These are phyloP conservation scores for Seminavis robusta DNA, from an alignment of 108 stramenopile genomes.

Conservation along the genomic window DNA sequence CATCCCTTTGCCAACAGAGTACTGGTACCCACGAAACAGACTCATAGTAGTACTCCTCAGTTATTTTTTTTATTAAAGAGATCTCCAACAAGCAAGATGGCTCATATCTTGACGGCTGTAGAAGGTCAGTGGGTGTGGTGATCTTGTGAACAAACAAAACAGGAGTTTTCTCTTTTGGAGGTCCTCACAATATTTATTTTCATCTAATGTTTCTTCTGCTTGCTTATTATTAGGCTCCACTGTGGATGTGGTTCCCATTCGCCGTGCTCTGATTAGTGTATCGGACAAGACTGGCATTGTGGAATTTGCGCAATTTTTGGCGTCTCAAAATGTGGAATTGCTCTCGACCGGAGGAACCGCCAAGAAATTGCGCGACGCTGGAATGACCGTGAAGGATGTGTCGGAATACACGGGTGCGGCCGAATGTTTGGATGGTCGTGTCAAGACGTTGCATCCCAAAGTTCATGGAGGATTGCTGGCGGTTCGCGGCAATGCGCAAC, in stretches of 20 bases:
- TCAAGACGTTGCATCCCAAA: conserved; percentile 98
- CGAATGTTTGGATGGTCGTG: conserved; percentile 97
- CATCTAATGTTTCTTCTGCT: not conserved
- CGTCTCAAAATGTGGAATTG: conserved; percentile 80
- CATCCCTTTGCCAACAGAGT: no score
- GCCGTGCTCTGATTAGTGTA: conserved; percentile 92
- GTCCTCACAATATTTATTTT: not conserved
- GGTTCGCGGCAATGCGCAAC: conserved; percentile 90
- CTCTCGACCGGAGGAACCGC: conserved; percentile 98
- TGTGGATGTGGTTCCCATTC: conserved; percentile 79
- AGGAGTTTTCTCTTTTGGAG: not conserved
- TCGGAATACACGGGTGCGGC: conserved; percentile 90
- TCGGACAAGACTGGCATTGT: conserved; percentile 97
- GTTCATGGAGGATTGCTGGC: conserved; percentile 95
- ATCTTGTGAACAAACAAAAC: no score
- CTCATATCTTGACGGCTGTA: not conserved
- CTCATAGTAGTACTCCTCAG: no score
- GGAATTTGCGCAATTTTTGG: conserved; percentile 84
- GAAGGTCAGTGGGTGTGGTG: not conserved
- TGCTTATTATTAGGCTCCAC: conserved; percentile 33
- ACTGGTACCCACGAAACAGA: no score
- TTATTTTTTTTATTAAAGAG: no score
- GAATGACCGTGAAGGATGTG: conserved; percentile 85
- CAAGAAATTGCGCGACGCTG: conserved; percentile 79
- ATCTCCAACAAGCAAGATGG: not conserved